Conservation (phyloP, 2,329 filamentous ascomycete species). For the Cladophialophora carrionii region DNA sequence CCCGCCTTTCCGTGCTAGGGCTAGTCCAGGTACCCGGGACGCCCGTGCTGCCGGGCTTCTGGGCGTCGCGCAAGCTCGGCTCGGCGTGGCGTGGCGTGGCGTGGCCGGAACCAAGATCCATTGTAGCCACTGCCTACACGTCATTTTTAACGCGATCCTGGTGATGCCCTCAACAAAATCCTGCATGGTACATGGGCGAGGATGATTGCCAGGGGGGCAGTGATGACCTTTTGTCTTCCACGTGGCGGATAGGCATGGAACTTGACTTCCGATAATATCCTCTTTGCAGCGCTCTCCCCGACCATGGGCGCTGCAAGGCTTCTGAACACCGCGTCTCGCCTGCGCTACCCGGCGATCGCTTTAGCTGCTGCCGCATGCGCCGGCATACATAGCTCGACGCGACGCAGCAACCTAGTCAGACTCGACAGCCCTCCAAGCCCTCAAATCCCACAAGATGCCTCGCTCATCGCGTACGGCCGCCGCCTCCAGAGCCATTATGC, state of each 20-base stretch:
- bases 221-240: not conserved
- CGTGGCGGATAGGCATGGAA: conserved; percentile 18
- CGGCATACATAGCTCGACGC: conserved; percentile 27
- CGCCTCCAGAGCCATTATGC: conserved; percentile 27
- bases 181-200: not conserved
- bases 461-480: conserved; percentile 22
- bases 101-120: conserved; percentile 2
- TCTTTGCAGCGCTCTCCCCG: conserved; percentile 33
- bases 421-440: conserved; percentile 32
- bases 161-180: conserved; percentile 10
- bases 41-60: too few relatives aligned
- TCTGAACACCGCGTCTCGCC: conserved; percentile 13
- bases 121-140: not conserved
- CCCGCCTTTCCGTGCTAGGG: not conserved
- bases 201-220: not conserved
- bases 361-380: conserved; percentile 29
- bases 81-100: not conserved
- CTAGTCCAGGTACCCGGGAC: not conserved
- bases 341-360: conserved; percentile 28
- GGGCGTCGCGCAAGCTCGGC: not conserved
- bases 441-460: conserved; percentile 23
- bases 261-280: conserved; percentile 25
- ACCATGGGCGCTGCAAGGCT: conserved; percentile 38
- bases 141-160: conserved; percentile 1
- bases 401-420: conserved; percentile 14